phyloP scores from a whole-genome alignment of 2,329 filamentous ascomycete genomes.

The Phaeoacremonium minimum region DNA sequence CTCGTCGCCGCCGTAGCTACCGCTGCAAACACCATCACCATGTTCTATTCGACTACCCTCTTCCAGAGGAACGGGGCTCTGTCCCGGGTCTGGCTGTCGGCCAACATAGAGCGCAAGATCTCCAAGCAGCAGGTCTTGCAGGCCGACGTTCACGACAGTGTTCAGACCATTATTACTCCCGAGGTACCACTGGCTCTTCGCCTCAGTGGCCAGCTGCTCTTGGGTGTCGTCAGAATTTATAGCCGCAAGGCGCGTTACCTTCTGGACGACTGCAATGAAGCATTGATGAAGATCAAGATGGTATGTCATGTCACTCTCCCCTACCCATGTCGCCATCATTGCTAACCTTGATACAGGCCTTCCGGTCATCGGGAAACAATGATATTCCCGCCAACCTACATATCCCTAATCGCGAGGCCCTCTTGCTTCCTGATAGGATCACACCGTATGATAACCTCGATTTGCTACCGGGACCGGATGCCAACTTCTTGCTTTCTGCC shows the following conservation, averaged over 20 bases:
- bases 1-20: conserved; percentile 14
- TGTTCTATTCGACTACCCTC: conserved; percentile 98
- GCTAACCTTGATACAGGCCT: conserved; percentile 61
- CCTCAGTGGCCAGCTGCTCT: conserved; percentile 85
- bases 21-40: conserved; percentile 52
- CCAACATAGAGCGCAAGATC: conserved; percentile 97
- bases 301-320: conserved; percentile 40
- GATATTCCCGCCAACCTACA: conserved; percentile 84
- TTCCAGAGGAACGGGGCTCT: conserved; percentile 95
- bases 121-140: conserved; percentile 95
- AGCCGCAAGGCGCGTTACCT: conserved; percentile 95
- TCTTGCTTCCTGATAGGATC: conserved; percentile 87
- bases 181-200: conserved; percentile 86
- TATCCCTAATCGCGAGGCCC: conserved; percentile 75
- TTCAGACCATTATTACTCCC: conserved; percentile 89
- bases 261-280: conserved; percentile 95
- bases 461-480: conserved; percentile 79
- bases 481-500: conserved; percentile 76
- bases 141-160: conserved; percentile 90
- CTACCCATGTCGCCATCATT: conserved; percentile 4
- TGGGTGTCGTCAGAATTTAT: conserved; percentile 97
- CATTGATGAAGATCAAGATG: conserved; percentile 97
- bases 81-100: conserved; percentile 96
- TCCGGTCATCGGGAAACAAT: conserved; percentile 90
- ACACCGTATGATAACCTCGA: conserved; percentile 83